A percentile compares a stretch with the other conserved stretches of the same genome.
Conservation (phyloP, 2,329 filamentous ascomycete species). For the Aspergillus tamarii region DNA sequence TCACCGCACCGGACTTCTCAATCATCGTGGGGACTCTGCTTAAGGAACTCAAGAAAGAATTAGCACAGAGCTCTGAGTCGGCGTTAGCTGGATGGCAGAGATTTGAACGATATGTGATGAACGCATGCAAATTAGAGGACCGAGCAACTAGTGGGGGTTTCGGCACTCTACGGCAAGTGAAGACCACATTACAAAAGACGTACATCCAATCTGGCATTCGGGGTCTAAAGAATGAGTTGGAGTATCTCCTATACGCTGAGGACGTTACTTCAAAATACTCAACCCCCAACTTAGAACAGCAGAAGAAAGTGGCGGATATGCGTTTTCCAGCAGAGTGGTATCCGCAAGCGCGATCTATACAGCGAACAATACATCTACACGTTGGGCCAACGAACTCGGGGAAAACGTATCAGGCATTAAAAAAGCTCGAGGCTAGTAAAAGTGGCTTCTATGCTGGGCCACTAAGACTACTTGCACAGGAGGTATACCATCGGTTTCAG, state of each 20-base stretch:
- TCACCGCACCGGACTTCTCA: constrained; percentile 31
- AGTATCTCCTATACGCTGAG: constrained; percentile 70
- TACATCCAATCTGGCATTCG: constrained; percentile 58
- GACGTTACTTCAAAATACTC: constrained; percentile 63
- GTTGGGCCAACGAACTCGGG: constrained; percentile 97
- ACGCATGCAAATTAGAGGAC: constrained; percentile 34
- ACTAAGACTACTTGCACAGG: constrained; percentile 83
- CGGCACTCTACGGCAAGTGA: constrained; percentile 29
- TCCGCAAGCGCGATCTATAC: constrained; percentile 76
- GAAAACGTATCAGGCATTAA: constrained; percentile 93
- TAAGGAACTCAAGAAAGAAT: constrained; percentile 25
- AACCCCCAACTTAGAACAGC: constrained; percentile 58
- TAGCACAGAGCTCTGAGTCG: constrained; percentile 19
- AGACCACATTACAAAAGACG: constrained; percentile 56
- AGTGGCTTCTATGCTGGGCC: constrained; percentile 89
- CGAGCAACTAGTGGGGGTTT: constrained; percentile 16
- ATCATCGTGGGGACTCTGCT: constrained; percentile 31
- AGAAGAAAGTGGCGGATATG: constrained; percentile 74
- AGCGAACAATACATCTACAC: constrained; percentile 85
- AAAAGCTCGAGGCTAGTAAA: constrained; percentile 75
- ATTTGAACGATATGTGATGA: constrained; percentile 37
- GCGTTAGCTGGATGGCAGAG: constrained; percentile 28
- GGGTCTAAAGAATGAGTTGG: constrained; percentile 62
- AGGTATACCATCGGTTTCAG: constrained; percentile 86
- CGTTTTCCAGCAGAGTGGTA: constrained; percentile 94